A percentile compares a stretch with the other conserved stretches of the same genome.
These are phyloP conservation scores for Aureobasidium lini DNA, from an alignment of 2,329 filamentous ascomycete species.

Conservation along the genomic window DNA sequence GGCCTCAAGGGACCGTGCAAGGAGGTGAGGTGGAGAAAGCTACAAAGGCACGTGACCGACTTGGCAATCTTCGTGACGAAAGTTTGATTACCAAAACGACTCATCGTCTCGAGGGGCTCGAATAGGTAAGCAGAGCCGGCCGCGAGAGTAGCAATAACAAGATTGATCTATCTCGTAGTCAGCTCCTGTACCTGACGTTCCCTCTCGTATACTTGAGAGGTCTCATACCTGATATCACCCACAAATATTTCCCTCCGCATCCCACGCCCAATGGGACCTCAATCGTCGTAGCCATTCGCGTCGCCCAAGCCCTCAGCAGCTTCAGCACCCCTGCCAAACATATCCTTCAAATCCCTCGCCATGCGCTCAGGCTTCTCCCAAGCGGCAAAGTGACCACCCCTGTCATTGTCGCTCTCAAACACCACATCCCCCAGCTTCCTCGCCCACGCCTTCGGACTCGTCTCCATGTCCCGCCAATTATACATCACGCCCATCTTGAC, in stretches of 20 bases:
- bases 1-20: background rate
- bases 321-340: conserved; percentile 36
- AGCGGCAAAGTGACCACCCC: conserved; percentile 54
- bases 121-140: background rate
- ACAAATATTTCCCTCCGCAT: too few species aligned
- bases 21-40: background rate
- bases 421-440: conserved; percentile 52
- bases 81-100: background rate
- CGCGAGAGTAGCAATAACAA: background rate
- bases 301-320: background rate
- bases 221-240: too few species aligned
- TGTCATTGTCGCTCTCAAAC: conserved; percentile 42
- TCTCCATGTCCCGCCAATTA: conserved; percentile 52
- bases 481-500: conserved; percentile 47
- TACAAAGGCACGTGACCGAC: background rate
- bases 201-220: too few species aligned
- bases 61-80: background rate
- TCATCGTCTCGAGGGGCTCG: background rate
- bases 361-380: conserved; percentile 48
- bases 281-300: background rate
- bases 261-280: background rate
- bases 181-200: too few species aligned
- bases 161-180: too few species aligned
- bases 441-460: conserved; percentile 50
- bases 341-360: conserved; percentile 43